Evolutionary conservation across 345 rosid genomes (phyloP).

Genomic region (Eucalyptus camaldulensis): DNA sequence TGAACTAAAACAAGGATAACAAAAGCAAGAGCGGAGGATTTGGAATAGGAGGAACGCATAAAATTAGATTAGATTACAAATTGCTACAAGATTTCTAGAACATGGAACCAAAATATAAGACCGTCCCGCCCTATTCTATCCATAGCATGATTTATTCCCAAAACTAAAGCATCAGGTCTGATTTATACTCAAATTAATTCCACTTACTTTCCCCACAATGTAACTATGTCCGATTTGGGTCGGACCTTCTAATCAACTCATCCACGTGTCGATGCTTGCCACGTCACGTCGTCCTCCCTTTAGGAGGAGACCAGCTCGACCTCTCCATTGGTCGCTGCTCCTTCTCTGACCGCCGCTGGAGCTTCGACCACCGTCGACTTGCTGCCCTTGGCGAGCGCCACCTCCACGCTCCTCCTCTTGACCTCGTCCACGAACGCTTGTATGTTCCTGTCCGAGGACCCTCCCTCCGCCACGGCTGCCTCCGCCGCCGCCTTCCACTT

Average conservation of each 20-base stretch:
- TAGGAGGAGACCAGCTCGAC: not conserved
- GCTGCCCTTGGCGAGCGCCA: not conserved
- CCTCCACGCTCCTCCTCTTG: constrained; percentile 5
- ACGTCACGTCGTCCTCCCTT: not conserved
- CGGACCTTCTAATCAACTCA: not conserved
- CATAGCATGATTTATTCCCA: not conserved
- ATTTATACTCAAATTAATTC: not conserved
- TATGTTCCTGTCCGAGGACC: constrained; percentile 55
- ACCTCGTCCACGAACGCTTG: constrained; percentile 59
- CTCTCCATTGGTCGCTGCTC: not conserved
- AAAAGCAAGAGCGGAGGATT: not conserved
- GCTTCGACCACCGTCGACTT: not conserved
- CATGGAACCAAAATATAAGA: not conserved
- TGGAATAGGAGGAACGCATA: not conserved
- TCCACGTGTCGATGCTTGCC: not conserved
- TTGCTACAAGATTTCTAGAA: not conserved
- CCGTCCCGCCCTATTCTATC: not conserved
- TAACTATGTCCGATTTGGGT: not conserved
- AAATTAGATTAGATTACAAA: not conserved
- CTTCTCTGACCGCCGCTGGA: not conserved
- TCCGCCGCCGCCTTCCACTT: constrained; percentile 66
- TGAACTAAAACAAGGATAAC: not conserved
- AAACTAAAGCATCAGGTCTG: not conserved
- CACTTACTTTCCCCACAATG: not conserved
- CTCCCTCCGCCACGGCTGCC: constrained; percentile 65